A percentile compares a stretch with the other conserved stretches of the same genome.
Evolutionary conservation across 208 protist genomes (phyloP).

Genomic region (Porcisia deanei): DNA sequence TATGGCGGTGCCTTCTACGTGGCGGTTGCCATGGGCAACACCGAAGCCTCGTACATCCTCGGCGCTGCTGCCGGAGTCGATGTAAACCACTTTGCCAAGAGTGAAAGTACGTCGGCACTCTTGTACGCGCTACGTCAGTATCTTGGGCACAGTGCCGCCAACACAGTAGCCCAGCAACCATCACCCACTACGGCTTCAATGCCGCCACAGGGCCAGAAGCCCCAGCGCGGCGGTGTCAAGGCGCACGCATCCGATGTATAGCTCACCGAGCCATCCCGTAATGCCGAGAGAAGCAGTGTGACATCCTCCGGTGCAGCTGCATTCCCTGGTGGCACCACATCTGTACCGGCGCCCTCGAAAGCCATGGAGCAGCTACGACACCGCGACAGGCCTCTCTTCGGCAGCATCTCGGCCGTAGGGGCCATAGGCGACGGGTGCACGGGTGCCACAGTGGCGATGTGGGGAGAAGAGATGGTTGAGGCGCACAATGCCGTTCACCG

Average conservation of each 20-base stretch:
- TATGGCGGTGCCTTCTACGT: conserved; percentile 39
- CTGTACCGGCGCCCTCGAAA: neutral
- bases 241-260: neutral
- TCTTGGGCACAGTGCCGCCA: conserved; percentile 3
- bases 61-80: conserved; percentile 23
- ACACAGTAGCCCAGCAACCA: neutral
- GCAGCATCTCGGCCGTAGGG: neutral
- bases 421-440: neutral
- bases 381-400: neutral
- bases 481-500: conserved; percentile 3
- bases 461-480: neutral
- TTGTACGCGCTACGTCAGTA: conserved; percentile 38
- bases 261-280: neutral
- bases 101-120: conserved; percentile 35
- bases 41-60: conserved; percentile 25
- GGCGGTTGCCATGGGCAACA: conserved; percentile 33
- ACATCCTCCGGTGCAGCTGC: neutral
- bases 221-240: neutral
- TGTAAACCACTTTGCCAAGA: conserved; percentile 42
- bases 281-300: neutral
- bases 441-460: neutral
- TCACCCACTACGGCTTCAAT: neutral
- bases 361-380: neutral
- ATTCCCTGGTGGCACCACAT: neutral
- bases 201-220: neutral